These are phyloP conservation scores for Cladophialophora carrionii DNA, from an alignment of 2,329 filamentous ascomycete genomes.

Conservation along the genomic window DNA sequence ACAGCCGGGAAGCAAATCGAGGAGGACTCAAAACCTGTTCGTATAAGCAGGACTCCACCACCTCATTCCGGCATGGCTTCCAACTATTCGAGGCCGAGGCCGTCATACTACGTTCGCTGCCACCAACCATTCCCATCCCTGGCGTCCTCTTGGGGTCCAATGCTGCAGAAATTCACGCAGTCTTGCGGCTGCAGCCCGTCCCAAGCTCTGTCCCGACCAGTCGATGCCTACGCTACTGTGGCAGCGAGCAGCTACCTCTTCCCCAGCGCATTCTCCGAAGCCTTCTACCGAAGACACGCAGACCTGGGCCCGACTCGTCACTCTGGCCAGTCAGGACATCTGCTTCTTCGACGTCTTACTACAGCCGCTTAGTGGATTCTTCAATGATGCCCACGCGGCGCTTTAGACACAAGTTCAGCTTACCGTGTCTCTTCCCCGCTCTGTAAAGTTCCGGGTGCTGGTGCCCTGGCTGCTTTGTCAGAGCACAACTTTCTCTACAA, in stretches of 20 bases:
- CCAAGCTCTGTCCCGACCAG: neutral
- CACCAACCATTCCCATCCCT: neutral
- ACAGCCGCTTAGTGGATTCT: neutral
- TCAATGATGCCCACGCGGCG: neutral
- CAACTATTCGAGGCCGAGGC: neutral
- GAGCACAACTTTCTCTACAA: neutral
- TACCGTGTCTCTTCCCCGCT: conserved; percentile 3
- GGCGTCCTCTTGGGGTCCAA: neutral
- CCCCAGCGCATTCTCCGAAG: conserved; percentile 3
- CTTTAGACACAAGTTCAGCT: neutral
- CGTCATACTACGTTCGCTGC: neutral
- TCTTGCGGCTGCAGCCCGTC: neutral
- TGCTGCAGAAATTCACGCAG: neutral
- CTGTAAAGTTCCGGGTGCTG: neutral
- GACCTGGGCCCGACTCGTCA: neutral
- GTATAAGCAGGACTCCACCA: conserved; percentile 3
- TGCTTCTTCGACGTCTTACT: neutral
- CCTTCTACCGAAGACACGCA: neutral
- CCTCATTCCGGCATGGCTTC: neutral
- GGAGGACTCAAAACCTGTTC: neutral
- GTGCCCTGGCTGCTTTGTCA: neutral
- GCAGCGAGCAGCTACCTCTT: neutral
- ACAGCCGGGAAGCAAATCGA: neutral
- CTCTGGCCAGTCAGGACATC: neutral
- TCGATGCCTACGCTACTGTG: neutral